A percentile compares a stretch with the other conserved stretches of the same genome.
Evolutionary conservation across 306 rosid genomes (phyloP).

Genomic region (Erythrophleum fordii): DNA sequence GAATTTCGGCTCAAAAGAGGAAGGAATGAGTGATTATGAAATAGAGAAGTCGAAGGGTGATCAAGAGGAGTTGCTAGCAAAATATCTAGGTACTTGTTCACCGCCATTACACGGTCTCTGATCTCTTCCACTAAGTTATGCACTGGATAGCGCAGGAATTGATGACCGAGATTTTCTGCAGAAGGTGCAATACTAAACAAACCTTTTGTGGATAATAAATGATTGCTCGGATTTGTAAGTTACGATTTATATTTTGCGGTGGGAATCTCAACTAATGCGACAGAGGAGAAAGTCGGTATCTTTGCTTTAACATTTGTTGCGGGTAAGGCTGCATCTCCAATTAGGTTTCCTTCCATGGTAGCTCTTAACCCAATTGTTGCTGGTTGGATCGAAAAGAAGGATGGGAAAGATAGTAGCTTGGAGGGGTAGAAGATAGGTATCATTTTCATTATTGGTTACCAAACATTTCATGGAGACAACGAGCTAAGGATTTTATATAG

Average conservation of each 20-base stretch:
- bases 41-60: too few species aligned
- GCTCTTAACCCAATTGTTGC: slow-evolving; percentile 66
- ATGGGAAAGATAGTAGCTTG: too few species aligned
- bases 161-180: slow-evolving; percentile 77
- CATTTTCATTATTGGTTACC: too few species aligned
- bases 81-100: too few species aligned
- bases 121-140: slow-evolving; percentile 70
- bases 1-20: too few species aligned
- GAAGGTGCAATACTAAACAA: slow-evolving; percentile 52
- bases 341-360: slow-evolving; percentile 86
- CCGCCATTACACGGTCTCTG: slow-evolving; percentile 54
- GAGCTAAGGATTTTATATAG: slow-evolving; percentile 31
- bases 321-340: slow-evolving; percentile 89
- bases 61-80: too few species aligned
- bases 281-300: slow-evolving; percentile 83
- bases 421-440: too few species aligned
- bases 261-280: too few species aligned
- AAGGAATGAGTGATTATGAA: too few species aligned
- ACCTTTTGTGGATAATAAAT: slow-evolving; percentile 5
- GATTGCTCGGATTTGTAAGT: background rate
- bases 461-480: slow-evolving; percentile 25
- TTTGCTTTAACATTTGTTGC: slow-evolving; percentile 91
- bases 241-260: too few species aligned
- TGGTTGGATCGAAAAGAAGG: slow-evolving; percentile 46
- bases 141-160: slow-evolving; percentile 33